phyloP scores from a whole-genome alignment of 1,284 basidiomycete species.

The Ganoderma lingzhi region DNA sequence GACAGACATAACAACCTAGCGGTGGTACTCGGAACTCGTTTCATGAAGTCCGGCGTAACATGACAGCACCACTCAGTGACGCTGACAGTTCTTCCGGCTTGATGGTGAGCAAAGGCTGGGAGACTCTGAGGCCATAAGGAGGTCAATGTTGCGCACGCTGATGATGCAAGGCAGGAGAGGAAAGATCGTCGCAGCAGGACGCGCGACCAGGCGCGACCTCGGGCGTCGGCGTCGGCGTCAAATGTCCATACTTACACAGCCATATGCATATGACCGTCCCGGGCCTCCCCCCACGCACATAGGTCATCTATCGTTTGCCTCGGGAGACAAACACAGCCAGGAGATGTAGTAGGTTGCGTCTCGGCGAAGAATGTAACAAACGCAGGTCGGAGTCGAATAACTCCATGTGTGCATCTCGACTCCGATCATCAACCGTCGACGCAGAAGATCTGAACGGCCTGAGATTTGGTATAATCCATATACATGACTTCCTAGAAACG shows the following conservation, averaged over 20 bases:
- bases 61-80: background rate
- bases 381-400: too few species aligned
- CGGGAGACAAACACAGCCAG: too few species aligned
- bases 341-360: too few species aligned
- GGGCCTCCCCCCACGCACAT: too few species aligned
- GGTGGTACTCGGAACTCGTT: background rate
- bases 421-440: too few species aligned
- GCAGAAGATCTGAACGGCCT: background rate
- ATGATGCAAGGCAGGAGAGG: background rate
- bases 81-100: background rate
- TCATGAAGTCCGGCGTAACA: background rate
- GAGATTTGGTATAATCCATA: background rate
- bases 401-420: too few species aligned
- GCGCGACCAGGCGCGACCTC: too few species aligned
- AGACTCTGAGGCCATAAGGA: background rate
- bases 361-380: too few species aligned
- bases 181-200: background rate
- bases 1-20: background rate
- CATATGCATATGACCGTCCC: too few species aligned
- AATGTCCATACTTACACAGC: too few species aligned
- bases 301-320: too few species aligned
- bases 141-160: background rate
- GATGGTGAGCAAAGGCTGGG: background rate
- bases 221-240: too few species aligned
- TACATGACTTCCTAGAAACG: background rate